A percentile compares a stretch with the other conserved stretches of the same genome.
Conservation (phyloP, 2,329 filamentous ascomycete genomes). For the Chaetomium sp. region DNA sequence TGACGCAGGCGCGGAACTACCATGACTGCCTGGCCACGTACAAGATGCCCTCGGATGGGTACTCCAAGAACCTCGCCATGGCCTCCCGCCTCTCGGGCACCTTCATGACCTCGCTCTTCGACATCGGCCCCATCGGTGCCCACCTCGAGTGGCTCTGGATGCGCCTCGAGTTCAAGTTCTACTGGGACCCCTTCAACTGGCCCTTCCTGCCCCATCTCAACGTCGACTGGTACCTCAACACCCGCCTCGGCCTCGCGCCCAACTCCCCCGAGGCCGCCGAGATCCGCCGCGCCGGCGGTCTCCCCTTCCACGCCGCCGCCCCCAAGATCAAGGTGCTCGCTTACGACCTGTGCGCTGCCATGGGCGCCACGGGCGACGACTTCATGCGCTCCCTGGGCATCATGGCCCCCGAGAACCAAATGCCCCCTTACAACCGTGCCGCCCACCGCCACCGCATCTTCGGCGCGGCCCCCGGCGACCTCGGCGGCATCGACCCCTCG, state of each 20-base stretch:
- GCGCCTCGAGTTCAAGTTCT: slow-evolving; percentile 20
- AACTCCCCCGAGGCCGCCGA: background rate
- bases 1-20: slow-evolving; percentile 1
- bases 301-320: background rate
- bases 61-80: slow-evolving; percentile 12
- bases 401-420: background rate
- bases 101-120: slow-evolving; percentile 4
- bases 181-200: slow-evolving; percentile 15
- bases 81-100: slow-evolving; percentile 3
- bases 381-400: slow-evolving; percentile 15
- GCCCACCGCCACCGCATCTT: slow-evolving; percentile 1
- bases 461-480: background rate
- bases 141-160: slow-evolving; percentile 15
- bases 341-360: slow-evolving; percentile 18
- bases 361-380: slow-evolving; percentile 17
- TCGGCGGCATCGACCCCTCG: background rate
- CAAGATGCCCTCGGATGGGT: slow-evolving; percentile 12
- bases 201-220: slow-evolving; percentile 8
- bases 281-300: background rate
- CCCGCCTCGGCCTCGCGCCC: slow-evolving; percentile 5
- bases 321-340: slow-evolving; percentile 10
- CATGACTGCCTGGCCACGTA: background rate
- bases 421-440: slow-evolving; percentile 8
- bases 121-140: slow-evolving; percentile 10
- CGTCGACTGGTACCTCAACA: slow-evolving; percentile 11